Evolutionary conservation across 1,284 basidiomycete genomes (phyloP).

Genomic region (Ceratobasidium sp.): DNA sequence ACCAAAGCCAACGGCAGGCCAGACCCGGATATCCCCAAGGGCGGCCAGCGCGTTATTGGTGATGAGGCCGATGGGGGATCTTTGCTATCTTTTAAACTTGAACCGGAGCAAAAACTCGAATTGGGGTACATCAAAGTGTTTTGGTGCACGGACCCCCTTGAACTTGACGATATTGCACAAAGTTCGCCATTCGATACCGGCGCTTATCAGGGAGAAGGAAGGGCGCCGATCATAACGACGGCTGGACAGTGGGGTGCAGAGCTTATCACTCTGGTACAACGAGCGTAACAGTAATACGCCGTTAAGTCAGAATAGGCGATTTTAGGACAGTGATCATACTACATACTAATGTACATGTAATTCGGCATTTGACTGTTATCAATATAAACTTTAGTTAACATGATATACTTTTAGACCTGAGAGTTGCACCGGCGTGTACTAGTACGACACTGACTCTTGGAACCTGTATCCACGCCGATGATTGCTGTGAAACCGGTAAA

Average conservation of each 20-base stretch:
- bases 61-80: slow-evolving; percentile 12
- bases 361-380: no score
- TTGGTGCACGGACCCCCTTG: slow-evolving; percentile 35
- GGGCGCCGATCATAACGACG: slow-evolving; percentile 2
- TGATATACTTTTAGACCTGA: no score
- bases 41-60: slow-evolving; percentile 14
- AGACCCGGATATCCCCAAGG: slow-evolving; percentile 19
- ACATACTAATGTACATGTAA: no score
- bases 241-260: slow-evolving; percentile 17
- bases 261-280: slow-evolving; percentile 31
- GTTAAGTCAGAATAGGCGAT: no score
- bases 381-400: no score
- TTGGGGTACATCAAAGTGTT: slow-evolving; percentile 40
- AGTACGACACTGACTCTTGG: no score
- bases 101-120: neutral
- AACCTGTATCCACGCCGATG: no score
- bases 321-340: no score
- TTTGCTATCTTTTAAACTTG: slow-evolving; percentile 14
- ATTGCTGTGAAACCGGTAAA: no score
- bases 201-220: no score
- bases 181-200: slow-evolving; percentile 4
- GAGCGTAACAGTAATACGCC: neutral
- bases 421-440: no score
- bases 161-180: slow-evolving; percentile 20
- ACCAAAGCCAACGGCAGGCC: neutral